These are phyloP conservation scores for Micromonas commoda DNA, from an alignment of 139 green algal species.

Conservation along the genomic window DNA sequence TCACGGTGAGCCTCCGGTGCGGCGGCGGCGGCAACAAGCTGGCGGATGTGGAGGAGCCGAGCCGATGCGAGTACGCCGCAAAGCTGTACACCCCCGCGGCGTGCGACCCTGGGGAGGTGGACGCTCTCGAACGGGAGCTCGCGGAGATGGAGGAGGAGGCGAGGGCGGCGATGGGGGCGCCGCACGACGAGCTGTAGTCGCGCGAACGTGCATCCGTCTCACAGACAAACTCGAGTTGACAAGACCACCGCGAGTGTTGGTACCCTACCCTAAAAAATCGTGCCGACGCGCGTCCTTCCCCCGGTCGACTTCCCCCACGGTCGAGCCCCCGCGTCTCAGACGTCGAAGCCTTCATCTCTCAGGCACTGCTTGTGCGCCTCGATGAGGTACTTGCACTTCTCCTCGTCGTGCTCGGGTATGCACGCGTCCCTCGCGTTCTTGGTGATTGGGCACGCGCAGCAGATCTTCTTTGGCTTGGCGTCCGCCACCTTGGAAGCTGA, in stretches of 20 bases:
- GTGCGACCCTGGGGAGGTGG: constrained; percentile 39
- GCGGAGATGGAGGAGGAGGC: not conserved
- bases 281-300: not conserved
- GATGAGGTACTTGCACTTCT: not conserved
- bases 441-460: constrained; percentile 19
- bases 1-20: constrained; percentile 57
- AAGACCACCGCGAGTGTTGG: too few species aligned
- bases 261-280: too few species aligned
- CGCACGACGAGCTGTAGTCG: not conserved
- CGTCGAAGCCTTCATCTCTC: constrained; percentile 8
- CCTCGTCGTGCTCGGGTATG: not conserved
- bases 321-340: not conserved
- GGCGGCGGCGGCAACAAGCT: constrained; percentile 49
- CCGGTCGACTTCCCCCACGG: not conserved
- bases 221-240: too few species aligned
- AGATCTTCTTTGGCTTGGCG: constrained; percentile 12
- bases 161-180: too few species aligned
- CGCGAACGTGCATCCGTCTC: not conserved
- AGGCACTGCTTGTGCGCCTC: constrained; percentile 15
- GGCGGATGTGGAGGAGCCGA: constrained; percentile 60
- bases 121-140: not conserved
- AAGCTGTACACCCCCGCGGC: constrained; percentile 55
- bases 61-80: constrained; percentile 63
- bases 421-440: constrained; percentile 17
- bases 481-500: not conserved